phyloP scores from a whole-genome alignment of 139 green algal genomes.

The Chlamydomonas applanata region DNA sequence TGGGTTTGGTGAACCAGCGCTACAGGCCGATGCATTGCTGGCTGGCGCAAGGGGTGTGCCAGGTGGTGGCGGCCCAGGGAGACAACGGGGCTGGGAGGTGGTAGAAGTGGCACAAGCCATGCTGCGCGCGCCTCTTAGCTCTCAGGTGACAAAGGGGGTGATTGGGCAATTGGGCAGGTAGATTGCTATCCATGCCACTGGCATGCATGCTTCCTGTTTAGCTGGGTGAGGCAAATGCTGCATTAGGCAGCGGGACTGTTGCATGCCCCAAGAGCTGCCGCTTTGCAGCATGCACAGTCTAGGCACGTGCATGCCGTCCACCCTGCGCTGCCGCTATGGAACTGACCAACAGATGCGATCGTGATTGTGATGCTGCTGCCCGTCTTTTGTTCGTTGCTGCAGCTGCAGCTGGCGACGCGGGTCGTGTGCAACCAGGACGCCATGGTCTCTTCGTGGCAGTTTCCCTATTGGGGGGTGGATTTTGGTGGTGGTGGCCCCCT shows the following conservation, averaged over 20 bases:
- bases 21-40: no score
- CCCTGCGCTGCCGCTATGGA: no score
- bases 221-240: no score
- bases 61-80: no score
- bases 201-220: no score
- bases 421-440: conserved; percentile 25
- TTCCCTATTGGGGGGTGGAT: conserved; percentile 39
- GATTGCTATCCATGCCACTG: background rate
- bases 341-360: no score
- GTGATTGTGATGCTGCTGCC: background rate
- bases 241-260: no score
- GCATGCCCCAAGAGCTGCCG: no score
- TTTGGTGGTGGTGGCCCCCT: conserved; percentile 24
- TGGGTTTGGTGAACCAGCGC: no score
- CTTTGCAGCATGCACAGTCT: no score
- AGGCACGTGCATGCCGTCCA: no score
- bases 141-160: conserved; percentile 5
- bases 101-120: conserved; percentile 10
- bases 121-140: conserved; percentile 11
- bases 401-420: background rate
- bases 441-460: conserved; percentile 39
- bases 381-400: background rate
- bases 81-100: conserved; percentile 1
- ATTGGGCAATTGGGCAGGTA: background rate
- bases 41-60: no score